Evolutionary conservation across 2,329 filamentous ascomycete genomes (phyloP).

Genomic region (Bipolaris sorokiniana): DNA sequence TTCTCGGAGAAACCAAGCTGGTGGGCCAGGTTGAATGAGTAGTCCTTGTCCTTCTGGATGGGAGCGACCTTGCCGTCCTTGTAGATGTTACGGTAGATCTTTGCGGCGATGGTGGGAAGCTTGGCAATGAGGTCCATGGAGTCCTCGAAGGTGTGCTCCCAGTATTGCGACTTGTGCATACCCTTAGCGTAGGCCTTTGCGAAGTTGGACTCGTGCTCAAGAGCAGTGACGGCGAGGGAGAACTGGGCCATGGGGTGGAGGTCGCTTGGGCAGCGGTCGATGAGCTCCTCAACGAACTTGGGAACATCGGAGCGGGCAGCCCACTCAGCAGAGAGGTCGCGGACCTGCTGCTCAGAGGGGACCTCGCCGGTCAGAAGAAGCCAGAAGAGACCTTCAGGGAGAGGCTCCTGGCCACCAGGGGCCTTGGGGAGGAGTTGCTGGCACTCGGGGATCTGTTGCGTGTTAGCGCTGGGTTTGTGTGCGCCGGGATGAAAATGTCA

Average conservation of each 20-base stretch:
- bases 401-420: slow-evolving; percentile 92
- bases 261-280: slow-evolving; percentile 98
- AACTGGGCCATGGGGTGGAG: slow-evolving; percentile 99
- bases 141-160: slow-evolving; percentile 99
- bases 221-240: slow-evolving; percentile 94
- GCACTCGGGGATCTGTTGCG: slow-evolving; percentile 84
- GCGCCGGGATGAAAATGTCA: neutral
- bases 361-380: slow-evolving; percentile 98
- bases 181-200: slow-evolving; percentile 99
- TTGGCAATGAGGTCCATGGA: slow-evolving; percentile 99
- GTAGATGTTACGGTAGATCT: slow-evolving; percentile 99
- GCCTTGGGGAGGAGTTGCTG: slow-evolving; percentile 97
- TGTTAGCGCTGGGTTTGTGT: slow-evolving; percentile 29
- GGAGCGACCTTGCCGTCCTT: slow-evolving; percentile 98
- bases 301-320: slow-evolving; percentile 95
- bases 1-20: slow-evolving; percentile 96
- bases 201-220: slow-evolving; percentile 98
- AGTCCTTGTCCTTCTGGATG: slow-evolving; percentile 99
- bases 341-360: slow-evolving; percentile 96
- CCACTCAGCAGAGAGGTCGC: slow-evolving; percentile 97
- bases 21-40: slow-evolving; percentile 99
- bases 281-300: slow-evolving; percentile 98
- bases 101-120: slow-evolving; percentile 95
- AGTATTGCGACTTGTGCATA: slow-evolving; percentile 99
- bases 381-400: slow-evolving; percentile 99